phyloP scores from a whole-genome alignment of 1,139 yeast genomes.

The Scheffersomyces illinoinensis region DNA sequence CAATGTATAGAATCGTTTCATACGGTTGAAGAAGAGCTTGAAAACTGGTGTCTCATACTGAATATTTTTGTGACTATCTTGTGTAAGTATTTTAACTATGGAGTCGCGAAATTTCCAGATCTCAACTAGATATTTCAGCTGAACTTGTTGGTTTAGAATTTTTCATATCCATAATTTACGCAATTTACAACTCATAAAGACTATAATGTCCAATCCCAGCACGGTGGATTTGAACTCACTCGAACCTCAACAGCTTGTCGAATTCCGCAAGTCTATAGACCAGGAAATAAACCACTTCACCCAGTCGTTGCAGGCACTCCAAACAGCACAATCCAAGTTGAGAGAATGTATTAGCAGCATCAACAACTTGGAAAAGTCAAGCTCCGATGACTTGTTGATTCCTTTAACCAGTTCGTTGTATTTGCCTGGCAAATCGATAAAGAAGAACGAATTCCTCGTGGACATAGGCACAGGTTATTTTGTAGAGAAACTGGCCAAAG shows the following conservation, averaged over 20 bases:
- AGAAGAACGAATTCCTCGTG: slow-evolving; percentile 72
- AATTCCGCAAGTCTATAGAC: slow-evolving; percentile 81
- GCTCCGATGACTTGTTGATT: slow-evolving; percentile 59
- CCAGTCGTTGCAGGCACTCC: slow-evolving; percentile 80
- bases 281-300: slow-evolving; percentile 84
- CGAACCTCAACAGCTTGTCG: slow-evolving; percentile 80
- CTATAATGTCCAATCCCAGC: slow-evolving; percentile 2
- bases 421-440: slow-evolving; percentile 75
- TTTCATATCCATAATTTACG: background rate
- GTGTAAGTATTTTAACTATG: background rate
- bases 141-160: background rate
- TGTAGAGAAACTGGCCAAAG: slow-evolving; percentile 73
- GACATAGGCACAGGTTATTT: slow-evolving; percentile 97
- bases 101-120: background rate
- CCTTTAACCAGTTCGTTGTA: slow-evolving; percentile 90
- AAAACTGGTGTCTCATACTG: background rate
- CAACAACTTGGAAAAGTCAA: slow-evolving; percentile 51
- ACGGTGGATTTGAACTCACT: slow-evolving; percentile 63
- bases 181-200: background rate
- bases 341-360: slow-evolving; percentile 78
- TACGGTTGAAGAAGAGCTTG: background rate
- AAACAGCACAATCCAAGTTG: slow-evolving; percentile 81
- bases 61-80: background rate
- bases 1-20: background rate
- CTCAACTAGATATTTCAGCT: background rate